Evolutionary conservation across 257 asterid species (phyloP), one percentile per base, ranked within the genome.

Genomic region (Solanum bulbocastanum): DNA sequence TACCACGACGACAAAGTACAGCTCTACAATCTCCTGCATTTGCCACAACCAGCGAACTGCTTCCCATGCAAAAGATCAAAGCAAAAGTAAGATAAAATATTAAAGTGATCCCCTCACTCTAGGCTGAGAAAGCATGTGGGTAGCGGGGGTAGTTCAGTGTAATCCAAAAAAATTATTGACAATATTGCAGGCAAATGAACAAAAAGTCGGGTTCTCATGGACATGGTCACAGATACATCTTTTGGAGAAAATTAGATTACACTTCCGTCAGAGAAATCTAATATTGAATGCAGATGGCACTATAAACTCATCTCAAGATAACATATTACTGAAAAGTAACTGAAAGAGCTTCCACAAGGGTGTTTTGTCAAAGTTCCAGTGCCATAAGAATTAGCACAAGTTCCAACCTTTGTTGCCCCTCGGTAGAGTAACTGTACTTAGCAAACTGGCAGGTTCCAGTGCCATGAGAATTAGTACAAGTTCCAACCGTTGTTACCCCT

Each of bases 1-100:
- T 95, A 65, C 99, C 99, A 52, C 97, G 93, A 27, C 98, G 96
- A 83, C 98, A 94, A 23, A 97, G 98, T 39, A 97, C 99, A 20
- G 99, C 99, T 89, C 99, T 89, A 89, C 99, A 96, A 74, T 97
- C 99, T 83, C 99, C 99, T 14, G 95, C 99, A 92, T 97, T 97
- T 33, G 99, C 99, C 92, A 97, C 99, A 85, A 97, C 97, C 87
- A 96, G 87, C 3, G 98, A 93, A 88, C 99, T 97, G 92, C 66
- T 82, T 84, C 81, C 87, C 66, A 90, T 58, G 37, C 87, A 87
- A 72, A 40, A 84, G 62, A 74, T 22, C 72, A 87, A 27, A 79
- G 25, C 36, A 76, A 10, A 87, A 82, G 81, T 37, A 36, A 71
- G 44, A n/a, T 68, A 16, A 20, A 20, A 42, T 44, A 56, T 42